Base-by-base conservation (phyloP, 257 asterid genomes). In the Plantago major region DNA sequence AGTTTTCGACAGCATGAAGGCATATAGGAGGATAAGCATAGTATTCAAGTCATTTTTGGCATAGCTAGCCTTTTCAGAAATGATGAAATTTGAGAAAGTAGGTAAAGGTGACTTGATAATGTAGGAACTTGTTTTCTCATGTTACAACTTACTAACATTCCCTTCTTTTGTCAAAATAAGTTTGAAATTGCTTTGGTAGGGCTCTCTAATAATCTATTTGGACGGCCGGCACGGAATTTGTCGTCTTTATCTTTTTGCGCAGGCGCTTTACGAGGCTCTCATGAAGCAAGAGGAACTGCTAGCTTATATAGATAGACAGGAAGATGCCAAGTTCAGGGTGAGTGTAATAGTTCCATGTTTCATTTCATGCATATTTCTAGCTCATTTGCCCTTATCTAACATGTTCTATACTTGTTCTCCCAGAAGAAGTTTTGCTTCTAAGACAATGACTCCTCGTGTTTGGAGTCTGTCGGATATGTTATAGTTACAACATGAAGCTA, bases 261-360 rank as follows among this genome's bases (percentile, higher is more conserved):
- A 93, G 99, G 97, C 99, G 69, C 75, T 89, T 67, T 81, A 89
- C 43, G 97, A 89, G 73, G 95, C 97, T 58, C 71, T 87, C 75
- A 87, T 89, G 99, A 92, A 84, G 79, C 99, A 92, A 73, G 99
- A 89, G 73, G 99, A 89, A 66, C 81, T 92, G 66, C 96, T 93
- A 46, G 97, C 99, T 52, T 89, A 87, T 63, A 85, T 93, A 17
- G 99, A 93, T 68, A 70, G 88, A 42, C 94, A 85, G 79, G 90
- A 84, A 76, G 93, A 74, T 42, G 95, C 95, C 76, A 82, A 80
- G 67, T 83, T 50, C 65, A 81, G 76, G 90, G 98, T 81, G 63
- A 78, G 88, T 69, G 65, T 19, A 18, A 48, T 42, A 18, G 37
- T 46, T 16, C 2, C 19, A 42, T 42, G 30, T 58, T 17, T 28